Evolutionary conservation across 768 basidiomycete species (phyloP), one percentile per base, ranked within the genome.

Genomic region (Tricholoma furcatifolium): DNA sequence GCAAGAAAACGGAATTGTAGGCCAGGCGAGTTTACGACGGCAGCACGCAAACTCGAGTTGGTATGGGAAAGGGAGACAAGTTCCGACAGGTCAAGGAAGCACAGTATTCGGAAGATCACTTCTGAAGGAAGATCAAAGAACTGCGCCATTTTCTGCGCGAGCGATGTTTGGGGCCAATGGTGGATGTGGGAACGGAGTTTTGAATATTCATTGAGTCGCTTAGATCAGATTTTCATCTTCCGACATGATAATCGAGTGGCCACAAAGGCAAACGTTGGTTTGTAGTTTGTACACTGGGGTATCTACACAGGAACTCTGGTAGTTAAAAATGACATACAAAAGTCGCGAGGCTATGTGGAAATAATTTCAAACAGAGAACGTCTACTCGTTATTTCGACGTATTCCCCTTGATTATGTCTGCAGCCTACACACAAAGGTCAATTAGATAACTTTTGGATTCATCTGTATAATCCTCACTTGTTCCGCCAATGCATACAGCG

Each of bases 401-500:
- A n/a, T n/a, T n/a, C n/a, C n/a, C 32, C 32, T 51, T 56, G 20
- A 58, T 58, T 2, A 58, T 44, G 32, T 58, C 53, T 2, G 48
- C 53, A 30, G 56, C 56, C 56, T 58, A 46, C n/a, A n/a, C n/a
- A n/a, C n/a, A 43, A 31, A 7, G 31, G 7, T 44, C n/a, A n/a
- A n/a, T n/a, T n/a, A n/a, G 21, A 39, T 32, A 4, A 48, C n/a
- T 7, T 42, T 8, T 10, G n/a, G 23, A 2, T 39, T 39, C 8
- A n/a, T 17, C 4, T 35, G 31, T 24, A 4, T 43, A 14, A 18
- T 17, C 31, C 43, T 17, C 14, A 65, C 64, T 54, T 62, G 64
- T 47, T 65, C 64, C n/a, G 59, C 63, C 17, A 65, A 54, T 1
- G 62, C 61, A 56, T 62, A 65, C 6, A 60, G 35, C 3, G 61